Base-by-base conservation (phyloP, 2,329 filamentous ascomycete species). In the Endothia cerciana region DNA sequence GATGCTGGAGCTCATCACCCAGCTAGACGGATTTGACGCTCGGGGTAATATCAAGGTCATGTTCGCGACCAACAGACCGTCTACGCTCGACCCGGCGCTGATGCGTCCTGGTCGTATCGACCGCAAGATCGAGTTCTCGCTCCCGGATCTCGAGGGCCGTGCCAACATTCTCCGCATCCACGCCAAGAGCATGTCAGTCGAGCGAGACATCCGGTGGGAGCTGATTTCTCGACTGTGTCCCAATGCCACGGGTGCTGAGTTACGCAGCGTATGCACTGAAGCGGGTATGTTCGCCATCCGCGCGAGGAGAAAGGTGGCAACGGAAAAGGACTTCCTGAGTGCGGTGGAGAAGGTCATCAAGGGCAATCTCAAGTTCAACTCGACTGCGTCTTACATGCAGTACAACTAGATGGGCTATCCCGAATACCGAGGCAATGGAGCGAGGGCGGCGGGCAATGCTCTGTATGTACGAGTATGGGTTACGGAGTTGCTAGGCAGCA, bases 281-380 rank as follows among this genome's bases (percentile, higher is more conserved):
- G 94, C 95, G 1, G 95, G 95, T 71, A 98, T 99, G 94, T 99
- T 97, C 76, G 95, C 95, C 68, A 97, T 99, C 71, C 89, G 95
- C 57, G 92, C 92, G 45, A 84, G 95, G 77, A 90, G 95, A 81
- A 99, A 99, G 91, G 93, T 99, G 19, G 95, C 95, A 0, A 94
- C 94, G 1, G 95, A 99, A 85, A 98, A 99, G 87, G 95, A 99
- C 81, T 99, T 99, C 81, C 82, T 99, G 73, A 94, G 92, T 65
- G 94, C 95, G 2, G 95, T 99, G 68, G 95, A 99, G 85, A 99
- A 99, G 88, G 95, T 99, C 70, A 98, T 98, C 83, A 97, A 97
- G 87, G 94, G 92, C 73, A 97, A 98, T 80, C 84, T 97, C 78
- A 99, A 99, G 88, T 99, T 99, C 86, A 98, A 97, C 87, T 96